These are phyloP conservation scores for Fraxinus floribunda DNA, from an alignment of 305 asterid genomes.

Conservation along the genomic window DNA sequence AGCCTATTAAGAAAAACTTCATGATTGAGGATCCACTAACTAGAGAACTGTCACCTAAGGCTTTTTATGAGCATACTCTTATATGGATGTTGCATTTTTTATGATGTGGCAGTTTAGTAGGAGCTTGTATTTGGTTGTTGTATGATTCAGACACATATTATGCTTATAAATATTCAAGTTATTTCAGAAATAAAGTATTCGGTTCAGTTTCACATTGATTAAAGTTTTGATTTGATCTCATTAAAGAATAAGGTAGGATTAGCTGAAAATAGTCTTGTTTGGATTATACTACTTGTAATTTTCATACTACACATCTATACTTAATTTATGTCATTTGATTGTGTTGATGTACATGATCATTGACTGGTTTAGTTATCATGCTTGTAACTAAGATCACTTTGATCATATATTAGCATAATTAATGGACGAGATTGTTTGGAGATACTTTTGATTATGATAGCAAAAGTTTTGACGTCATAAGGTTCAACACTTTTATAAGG, in stretches of 20 bases:
- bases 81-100: background rate
- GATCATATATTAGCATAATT: background rate
- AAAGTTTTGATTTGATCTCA: background rate
- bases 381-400: background rate
- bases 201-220: background rate
- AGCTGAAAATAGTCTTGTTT: no score
- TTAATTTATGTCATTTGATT: background rate
- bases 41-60: no score
- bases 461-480: no score
- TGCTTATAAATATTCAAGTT: no score
- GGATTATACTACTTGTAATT: background rate
- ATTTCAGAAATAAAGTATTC: background rate
- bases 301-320: no score
- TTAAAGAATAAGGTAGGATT: background rate
- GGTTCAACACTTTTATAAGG: no score
- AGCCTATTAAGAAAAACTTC: no score
- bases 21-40: no score
- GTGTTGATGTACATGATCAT: background rate
- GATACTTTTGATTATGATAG: no score
- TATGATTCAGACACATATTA: background rate
- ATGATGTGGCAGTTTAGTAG: background rate
- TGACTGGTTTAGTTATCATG: background rate
- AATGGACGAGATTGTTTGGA: background rate
- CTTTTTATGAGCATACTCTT: no score
- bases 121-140: background rate